Conservation (phyloP, 2,329 filamentous ascomycete species). For the Hirsutella rhossiliensis region DNA sequence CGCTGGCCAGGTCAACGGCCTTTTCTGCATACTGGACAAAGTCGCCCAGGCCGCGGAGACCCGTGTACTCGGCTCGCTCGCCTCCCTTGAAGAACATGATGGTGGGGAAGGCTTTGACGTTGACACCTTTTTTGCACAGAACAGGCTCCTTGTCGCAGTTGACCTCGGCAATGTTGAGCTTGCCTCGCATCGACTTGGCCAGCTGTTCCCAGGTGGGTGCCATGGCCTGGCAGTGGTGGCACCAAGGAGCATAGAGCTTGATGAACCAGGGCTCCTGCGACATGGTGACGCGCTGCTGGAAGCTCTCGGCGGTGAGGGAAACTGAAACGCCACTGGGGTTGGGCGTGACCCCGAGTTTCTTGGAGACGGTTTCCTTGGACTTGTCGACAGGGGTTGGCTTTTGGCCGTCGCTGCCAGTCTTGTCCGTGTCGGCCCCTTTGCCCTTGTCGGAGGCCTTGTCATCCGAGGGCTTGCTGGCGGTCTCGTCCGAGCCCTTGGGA, state of each 20-base stretch:
- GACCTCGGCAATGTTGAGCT: slow-evolving; percentile 87
- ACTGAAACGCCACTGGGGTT: slow-evolving; percentile 70
- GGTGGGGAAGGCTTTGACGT: slow-evolving; percentile 71
- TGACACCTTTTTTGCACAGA: slow-evolving; percentile 91
- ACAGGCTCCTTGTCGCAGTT: slow-evolving; percentile 80
- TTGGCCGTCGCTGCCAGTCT: not conserved
- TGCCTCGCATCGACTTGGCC: slow-evolving; percentile 80
- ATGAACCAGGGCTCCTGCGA: slow-evolving; percentile 93
- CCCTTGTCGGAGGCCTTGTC: slow-evolving; percentile 10
- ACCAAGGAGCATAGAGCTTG: slow-evolving; percentile 98
- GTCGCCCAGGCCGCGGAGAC: slow-evolving; percentile 84
- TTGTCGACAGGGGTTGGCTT: slow-evolving; percentile 15
- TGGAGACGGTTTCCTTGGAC: slow-evolving; percentile 25
- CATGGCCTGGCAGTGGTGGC: slow-evolving; percentile 87
- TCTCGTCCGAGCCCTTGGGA: not conserved
- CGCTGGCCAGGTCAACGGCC: slow-evolving; percentile 63
- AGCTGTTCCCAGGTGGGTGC: slow-evolving; percentile 83
- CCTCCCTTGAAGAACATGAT: slow-evolving; percentile 87
- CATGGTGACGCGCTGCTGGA: slow-evolving; percentile 74
- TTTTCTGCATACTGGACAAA: slow-evolving; percentile 79
- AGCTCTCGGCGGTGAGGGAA: slow-evolving; percentile 68
- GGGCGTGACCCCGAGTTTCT: slow-evolving; percentile 39
- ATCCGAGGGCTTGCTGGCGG: slow-evolving; percentile 15
- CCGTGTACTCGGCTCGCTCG: slow-evolving; percentile 86
- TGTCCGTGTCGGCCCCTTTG: not conserved